These are phyloP conservation scores for Eucalyptus sp. DNA, from an alignment of 345 rosid genomes.

Conservation along the genomic window DNA sequence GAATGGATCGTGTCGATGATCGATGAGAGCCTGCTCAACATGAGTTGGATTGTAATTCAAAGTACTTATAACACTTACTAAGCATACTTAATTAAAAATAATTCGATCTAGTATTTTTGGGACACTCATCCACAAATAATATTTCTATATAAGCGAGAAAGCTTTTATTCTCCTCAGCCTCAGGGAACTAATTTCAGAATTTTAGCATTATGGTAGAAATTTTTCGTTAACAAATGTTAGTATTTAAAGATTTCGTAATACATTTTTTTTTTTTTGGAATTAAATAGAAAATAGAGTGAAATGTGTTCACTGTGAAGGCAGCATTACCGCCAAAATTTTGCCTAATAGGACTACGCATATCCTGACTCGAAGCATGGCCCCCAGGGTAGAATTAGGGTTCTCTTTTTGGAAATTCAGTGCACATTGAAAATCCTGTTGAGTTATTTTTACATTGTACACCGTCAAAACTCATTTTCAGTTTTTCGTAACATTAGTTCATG, in stretches of 20 bases:
- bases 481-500: too few relatives aligned
- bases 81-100: background rate
- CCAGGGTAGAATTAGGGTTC: background rate
- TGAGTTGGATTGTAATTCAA: background rate
- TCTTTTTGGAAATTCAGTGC: background rate
- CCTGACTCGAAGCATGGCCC: background rate
- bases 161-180: background rate
- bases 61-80: background rate
- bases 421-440: background rate
- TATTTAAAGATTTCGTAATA: background rate
- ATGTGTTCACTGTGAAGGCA: background rate
- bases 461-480: too few relatives aligned
- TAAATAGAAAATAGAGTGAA: background rate
- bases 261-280: background rate
- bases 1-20: background rate
- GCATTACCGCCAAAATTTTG: background rate
- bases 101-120: background rate
- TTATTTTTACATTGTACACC: too few relatives aligned
- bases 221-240: background rate
- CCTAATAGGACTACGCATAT: background rate
- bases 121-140: background rate
- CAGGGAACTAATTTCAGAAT: background rate
- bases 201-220: background rate
- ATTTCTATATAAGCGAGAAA: background rate
- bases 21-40: background rate